Evolutionary conservation across 2,329 filamentous ascomycete species (phyloP).

Genomic region (Fusarium sp.): DNA sequence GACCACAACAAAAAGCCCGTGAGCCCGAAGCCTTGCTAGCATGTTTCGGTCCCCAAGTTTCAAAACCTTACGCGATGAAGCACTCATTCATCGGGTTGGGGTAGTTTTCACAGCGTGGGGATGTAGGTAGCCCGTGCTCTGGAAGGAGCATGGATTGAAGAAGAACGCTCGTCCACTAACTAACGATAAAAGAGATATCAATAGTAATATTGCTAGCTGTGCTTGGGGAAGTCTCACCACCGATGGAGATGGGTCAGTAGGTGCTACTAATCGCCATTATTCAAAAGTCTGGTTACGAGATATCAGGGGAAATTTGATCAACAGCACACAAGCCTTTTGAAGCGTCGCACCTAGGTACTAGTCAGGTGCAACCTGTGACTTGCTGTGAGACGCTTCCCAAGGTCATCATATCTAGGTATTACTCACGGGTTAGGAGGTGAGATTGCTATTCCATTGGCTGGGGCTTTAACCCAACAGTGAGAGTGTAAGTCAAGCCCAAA

Average conservation of each 20-base stretch:
- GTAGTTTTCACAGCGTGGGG: background rate
- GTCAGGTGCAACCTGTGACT: background rate
- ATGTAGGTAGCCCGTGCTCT: background rate
- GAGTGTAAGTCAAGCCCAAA: background rate
- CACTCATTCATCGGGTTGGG: background rate
- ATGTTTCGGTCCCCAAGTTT: slow-evolving; percentile 19
- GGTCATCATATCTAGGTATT: background rate
- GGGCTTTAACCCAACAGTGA: background rate
- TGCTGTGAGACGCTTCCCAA: background rate
- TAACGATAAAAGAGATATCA: background rate
- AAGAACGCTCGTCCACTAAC: background rate
- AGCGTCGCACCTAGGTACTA: background rate
- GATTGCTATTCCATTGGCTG: slow-evolving; percentile 10
- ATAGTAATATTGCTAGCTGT: background rate
- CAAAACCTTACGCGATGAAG: background rate
- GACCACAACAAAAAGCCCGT: background rate
- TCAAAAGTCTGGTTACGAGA: background rate
- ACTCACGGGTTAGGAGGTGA: background rate
- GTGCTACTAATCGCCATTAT: background rate
- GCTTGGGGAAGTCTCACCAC: background rate
- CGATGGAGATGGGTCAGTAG: background rate
- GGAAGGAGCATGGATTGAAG: background rate
- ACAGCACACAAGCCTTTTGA: background rate
- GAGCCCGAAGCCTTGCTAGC: background rate
- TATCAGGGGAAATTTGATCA: background rate